Evolutionary conservation across 2,329 filamentous ascomycete species (phyloP).

Genomic region (Penicillium sp.): DNA sequence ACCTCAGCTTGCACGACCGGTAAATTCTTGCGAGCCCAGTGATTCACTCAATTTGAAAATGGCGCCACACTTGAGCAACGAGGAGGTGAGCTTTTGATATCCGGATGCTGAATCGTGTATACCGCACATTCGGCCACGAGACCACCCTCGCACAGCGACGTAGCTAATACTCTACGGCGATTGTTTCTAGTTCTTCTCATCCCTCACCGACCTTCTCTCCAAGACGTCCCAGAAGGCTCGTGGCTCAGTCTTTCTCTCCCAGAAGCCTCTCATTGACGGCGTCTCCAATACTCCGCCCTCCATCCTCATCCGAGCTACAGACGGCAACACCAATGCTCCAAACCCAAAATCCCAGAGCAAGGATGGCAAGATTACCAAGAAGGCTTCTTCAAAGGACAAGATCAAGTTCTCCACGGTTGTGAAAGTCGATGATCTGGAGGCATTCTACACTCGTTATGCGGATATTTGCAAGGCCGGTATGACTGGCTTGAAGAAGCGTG

Average conservation of each 20-base stretch:
- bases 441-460: constrained; percentile 82
- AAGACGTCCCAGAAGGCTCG: constrained; percentile 45
- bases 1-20: constrained; percentile 11
- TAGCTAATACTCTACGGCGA: constrained; percentile 20
- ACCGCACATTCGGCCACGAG: constrained; percentile 16
- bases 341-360: constrained; percentile 40
- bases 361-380: constrained; percentile 44
- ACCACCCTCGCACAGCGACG: constrained; percentile 11
- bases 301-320: constrained; percentile 79
- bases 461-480: constrained; percentile 90
- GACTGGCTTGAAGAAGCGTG: constrained; percentile 86
- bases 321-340: constrained; percentile 66
- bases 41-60: constrained; percentile 25
- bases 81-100: constrained; percentile 41
- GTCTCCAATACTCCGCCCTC: constrained; percentile 70
- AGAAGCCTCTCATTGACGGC: constrained; percentile 43
- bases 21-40: constrained; percentile 9
- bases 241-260: constrained; percentile 50
- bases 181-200: constrained; percentile 47
- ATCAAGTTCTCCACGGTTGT: constrained; percentile 85
- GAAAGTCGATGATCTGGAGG: constrained; percentile 71
- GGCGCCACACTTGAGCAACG: constrained; percentile 45
- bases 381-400: constrained; percentile 56
- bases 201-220: constrained; percentile 45
- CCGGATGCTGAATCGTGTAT: neutral